These are phyloP conservation scores for Elsinoe necatrix DNA, from an alignment of 2,329 filamentous ascomycete species.

Conservation along the genomic window DNA sequence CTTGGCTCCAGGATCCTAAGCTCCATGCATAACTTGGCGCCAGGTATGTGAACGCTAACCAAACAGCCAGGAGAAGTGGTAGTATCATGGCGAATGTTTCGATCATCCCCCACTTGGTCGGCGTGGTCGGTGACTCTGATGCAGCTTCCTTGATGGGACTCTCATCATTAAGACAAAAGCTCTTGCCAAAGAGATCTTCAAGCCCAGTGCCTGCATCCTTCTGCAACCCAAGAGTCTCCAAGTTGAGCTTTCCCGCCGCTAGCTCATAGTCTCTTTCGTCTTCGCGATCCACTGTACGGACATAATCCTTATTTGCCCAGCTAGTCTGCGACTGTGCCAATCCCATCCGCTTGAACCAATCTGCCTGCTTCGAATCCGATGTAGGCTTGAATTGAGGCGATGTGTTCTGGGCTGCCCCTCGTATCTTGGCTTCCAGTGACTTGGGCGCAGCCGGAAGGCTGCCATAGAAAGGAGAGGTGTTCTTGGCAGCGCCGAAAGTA, in stretches of 20 bases:
- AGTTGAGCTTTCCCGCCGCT: slow-evolving; percentile 14
- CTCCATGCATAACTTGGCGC: background rate
- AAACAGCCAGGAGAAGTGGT: background rate
- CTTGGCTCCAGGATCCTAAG: slow-evolving; percentile 1
- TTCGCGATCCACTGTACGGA: slow-evolving; percentile 14
- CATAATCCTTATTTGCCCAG: slow-evolving; percentile 16
- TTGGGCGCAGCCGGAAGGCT: slow-evolving; percentile 61
- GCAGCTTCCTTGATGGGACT: slow-evolving; percentile 10
- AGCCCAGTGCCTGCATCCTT: slow-evolving; percentile 17
- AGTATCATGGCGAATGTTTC: background rate
- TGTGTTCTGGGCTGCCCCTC: slow-evolving; percentile 42
- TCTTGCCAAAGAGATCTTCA: slow-evolving; percentile 19
- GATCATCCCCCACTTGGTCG: background rate
- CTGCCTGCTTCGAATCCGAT: slow-evolving; percentile 17
- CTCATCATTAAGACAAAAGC: slow-evolving; percentile 17
- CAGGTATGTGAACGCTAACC: slow-evolving; percentile 8
- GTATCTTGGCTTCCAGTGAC: slow-evolving; percentile 53
- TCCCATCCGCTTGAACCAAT: slow-evolving; percentile 20
- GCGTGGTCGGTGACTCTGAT: background rate
- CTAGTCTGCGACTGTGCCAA: slow-evolving; percentile 6
- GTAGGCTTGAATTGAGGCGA: slow-evolving; percentile 18
- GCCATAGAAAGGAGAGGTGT: slow-evolving; percentile 56
- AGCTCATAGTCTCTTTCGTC: slow-evolving; percentile 14
- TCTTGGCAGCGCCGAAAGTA: slow-evolving; percentile 32
- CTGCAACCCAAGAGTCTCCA: slow-evolving; percentile 7